phyloP scores from a whole-genome alignment of 495 filamentous ascomycete species.

The Cenococcum geophilum region DNA sequence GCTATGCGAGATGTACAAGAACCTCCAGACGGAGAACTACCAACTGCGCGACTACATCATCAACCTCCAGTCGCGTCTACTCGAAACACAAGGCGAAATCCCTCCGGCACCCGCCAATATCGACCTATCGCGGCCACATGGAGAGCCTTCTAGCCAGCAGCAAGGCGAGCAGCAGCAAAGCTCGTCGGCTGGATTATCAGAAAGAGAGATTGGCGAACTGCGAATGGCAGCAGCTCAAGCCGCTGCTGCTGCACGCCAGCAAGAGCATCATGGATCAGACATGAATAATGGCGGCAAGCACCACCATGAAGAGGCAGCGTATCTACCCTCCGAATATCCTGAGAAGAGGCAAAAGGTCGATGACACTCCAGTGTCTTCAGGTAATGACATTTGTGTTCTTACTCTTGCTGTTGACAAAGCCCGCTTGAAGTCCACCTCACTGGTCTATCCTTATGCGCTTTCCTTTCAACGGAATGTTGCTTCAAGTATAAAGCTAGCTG shows the following conservation, averaged over 20 bases:
- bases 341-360: constrained; percentile 30
- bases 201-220: constrained; percentile 31
- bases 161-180: constrained; percentile 5
- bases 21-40: constrained; percentile 80
- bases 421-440: too few relatives aligned
- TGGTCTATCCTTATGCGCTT: too few relatives aligned
- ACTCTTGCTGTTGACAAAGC: neutral
- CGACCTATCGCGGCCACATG: constrained; percentile 42
- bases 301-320: constrained; percentile 24
- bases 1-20: constrained; percentile 65
- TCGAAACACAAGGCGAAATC: constrained; percentile 74
- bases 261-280: constrained; percentile 15
- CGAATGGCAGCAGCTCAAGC: constrained; percentile 30
- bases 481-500: too few relatives aligned
- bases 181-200: constrained; percentile 24
- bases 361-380: constrained; percentile 16
- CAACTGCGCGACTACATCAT: constrained; percentile 86
- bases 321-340: constrained; percentile 16
- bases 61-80: constrained; percentile 77
- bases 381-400: neutral
- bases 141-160: constrained; percentile 16
- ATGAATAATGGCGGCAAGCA: constrained; percentile 26
- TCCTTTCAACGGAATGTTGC: too few relatives aligned
- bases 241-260: constrained; percentile 21
- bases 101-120: constrained; percentile 72